Evolutionary conservation across 176 grass and related monocot species (phyloP).

Genomic region (Oryza australiensis): DNA sequence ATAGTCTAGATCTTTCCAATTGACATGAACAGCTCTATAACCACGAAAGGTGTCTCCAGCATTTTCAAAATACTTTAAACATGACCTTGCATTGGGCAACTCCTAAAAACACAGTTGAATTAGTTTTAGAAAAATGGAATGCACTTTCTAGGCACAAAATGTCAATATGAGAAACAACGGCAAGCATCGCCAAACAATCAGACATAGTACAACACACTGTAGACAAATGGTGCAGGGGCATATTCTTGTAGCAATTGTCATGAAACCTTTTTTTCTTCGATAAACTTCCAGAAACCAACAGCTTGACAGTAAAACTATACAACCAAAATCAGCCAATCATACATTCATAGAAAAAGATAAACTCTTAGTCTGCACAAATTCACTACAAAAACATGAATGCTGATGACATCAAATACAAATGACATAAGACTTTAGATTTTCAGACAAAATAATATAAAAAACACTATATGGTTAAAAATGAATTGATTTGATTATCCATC

Average conservation of each 20-base stretch:
- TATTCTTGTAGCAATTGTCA: neutral
- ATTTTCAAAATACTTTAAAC: conserved; percentile 89
- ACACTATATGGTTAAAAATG: neutral
- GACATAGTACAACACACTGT: neutral
- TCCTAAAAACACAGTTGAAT: conserved; percentile 60
- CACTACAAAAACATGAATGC: neutral
- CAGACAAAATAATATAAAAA: conserved; percentile 4
- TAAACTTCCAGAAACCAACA: neutral
- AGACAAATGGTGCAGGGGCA: neutral
- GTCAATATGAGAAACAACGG: conserved; percentile 7
- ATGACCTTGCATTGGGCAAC: conserved; percentile 90
- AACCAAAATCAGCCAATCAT: neutral
- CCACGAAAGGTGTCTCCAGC: conserved; percentile 64
- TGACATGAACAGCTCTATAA: conserved; percentile 94
- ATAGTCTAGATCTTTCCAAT: conserved; percentile 97
- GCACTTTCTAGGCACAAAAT: neutral
- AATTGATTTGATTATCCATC: conserved; percentile 25
- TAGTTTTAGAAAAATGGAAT: conserved; percentile 37
- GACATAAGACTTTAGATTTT: conserved; percentile 31
- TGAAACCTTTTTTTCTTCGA: conserved; percentile 4
- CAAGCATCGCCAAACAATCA: conserved; percentile 25
- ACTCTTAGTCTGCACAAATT: conserved; percentile 2
- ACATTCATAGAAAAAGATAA: neutral
- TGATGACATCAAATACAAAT: conserved; percentile 10
- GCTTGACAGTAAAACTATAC: neutral